Conservation (phyloP, 768 basidiomycete species). For the Tulasnella sp. region DNA sequence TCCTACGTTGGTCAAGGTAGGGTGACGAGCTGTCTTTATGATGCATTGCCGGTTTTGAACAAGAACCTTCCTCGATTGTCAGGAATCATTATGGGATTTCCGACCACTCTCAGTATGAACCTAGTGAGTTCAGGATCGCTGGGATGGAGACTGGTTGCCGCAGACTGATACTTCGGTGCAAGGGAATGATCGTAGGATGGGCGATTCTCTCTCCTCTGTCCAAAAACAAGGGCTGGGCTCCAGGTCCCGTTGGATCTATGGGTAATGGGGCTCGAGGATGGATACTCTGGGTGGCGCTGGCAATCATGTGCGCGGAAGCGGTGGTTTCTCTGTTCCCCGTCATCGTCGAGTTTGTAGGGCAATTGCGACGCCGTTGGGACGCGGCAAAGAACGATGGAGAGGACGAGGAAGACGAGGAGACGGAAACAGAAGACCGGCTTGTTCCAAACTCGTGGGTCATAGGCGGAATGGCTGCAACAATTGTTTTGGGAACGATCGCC, state of each 20-base stretch:
- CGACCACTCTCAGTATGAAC: constrained; percentile 92
- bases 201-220: constrained; percentile 88
- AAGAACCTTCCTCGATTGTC: neutral
- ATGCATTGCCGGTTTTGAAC: constrained; percentile 26
- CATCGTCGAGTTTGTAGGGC: constrained; percentile 54
- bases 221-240: constrained; percentile 85
- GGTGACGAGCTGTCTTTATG: constrained; percentile 32
- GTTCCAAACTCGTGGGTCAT: constrained; percentile 82
- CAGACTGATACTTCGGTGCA: constrained; percentile 15
- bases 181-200: constrained; percentile 99
- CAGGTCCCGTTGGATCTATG: constrained; percentile 88
- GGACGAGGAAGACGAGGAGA: constrained; percentile 59
- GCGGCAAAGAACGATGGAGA: constrained; percentile 26
- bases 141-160: constrained; percentile 22
- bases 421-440: constrained; percentile 76
- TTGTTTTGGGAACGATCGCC: constrained; percentile 69
- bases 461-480: constrained; percentile 63
- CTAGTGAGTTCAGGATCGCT: constrained; percentile 53
- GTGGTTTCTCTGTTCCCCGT: constrained; percentile 84
- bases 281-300: constrained; percentile 96
- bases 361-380: neutral
- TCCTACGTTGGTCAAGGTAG: constrained; percentile 91
- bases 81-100: constrained; percentile 98
- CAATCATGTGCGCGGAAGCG: constrained; percentile 94
- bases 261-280: constrained; percentile 87